Percentiles rank a stretch among this genome's conserved stretches.
Evolutionary conservation across 164 flowering plant species (phyloP).

Genomic region (Nymphaea thermarum): DNA sequence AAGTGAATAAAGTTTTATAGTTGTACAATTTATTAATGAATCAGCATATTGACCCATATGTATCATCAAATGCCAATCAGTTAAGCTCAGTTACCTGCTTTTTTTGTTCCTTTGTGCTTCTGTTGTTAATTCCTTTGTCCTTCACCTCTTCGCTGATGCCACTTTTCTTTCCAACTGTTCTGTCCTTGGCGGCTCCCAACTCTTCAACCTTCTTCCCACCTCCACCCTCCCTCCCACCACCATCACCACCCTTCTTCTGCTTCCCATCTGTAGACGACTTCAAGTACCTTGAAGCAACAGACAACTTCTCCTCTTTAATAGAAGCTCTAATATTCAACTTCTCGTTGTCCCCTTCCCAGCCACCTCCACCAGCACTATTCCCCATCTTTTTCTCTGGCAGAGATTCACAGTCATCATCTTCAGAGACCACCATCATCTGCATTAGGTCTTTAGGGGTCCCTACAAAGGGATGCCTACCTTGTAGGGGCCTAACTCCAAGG

Average conservation of each 20-base stretch:
- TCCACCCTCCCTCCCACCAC: neutral
- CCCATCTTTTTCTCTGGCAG: conserved; percentile 5
- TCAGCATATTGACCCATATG: no score
- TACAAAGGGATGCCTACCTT: conserved; percentile 69
- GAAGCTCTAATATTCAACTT: conserved; percentile 17
- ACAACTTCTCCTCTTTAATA: conserved; percentile 80
- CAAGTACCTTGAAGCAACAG: conserved; percentile 86
- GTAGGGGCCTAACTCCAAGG: conserved; percentile 69
- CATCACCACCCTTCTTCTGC: neutral
- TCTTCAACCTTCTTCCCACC: neutral
- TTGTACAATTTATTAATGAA: no score
- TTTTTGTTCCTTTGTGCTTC: neutral
- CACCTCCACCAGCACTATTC: conserved; percentile 14
- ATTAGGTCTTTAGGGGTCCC: conserved; percentile 90
- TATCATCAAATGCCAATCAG: no score
- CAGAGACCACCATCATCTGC: conserved; percentile 64
- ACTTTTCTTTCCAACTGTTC: neutral
- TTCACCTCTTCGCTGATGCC: neutral
- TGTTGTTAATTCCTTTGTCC: neutral
- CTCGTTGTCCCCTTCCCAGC: conserved; percentile 16
- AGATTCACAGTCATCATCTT: conserved; percentile 13
- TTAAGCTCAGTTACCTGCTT: neutral
- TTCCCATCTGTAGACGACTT: conserved; percentile 30
- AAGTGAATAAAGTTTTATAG: no score
- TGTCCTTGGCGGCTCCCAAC: neutral